Percentiles rank a stretch among this genome's conserved stretches.
phyloP scores from a whole-genome alignment of 2,329 filamentous ascomycete genomes.

The Aschersonia sp. region DNA sequence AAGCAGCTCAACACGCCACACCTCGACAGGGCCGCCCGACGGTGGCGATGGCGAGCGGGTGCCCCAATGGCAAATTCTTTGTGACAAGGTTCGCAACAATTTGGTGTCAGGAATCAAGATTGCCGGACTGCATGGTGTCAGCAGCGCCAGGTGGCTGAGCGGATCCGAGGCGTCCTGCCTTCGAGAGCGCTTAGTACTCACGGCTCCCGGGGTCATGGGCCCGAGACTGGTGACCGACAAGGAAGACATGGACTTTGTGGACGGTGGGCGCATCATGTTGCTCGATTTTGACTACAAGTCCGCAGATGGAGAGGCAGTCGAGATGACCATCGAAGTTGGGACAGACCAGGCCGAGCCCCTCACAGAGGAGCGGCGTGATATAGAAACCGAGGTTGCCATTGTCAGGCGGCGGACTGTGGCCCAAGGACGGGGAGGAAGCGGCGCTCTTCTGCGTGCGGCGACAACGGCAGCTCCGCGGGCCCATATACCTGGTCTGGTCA shows the following conservation, averaged over 20 bases:
- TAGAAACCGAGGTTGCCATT: slow-evolving; percentile 67
- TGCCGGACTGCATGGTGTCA: slow-evolving; percentile 49
- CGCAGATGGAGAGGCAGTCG: slow-evolving; percentile 36
- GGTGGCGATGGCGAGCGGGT: slow-evolving; percentile 22
- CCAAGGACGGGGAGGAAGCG: slow-evolving; percentile 36
- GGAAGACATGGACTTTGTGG: slow-evolving; percentile 60
- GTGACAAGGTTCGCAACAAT: slow-evolving; percentile 54
- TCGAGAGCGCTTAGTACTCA: slow-evolving; percentile 49
- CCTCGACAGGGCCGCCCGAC: slow-evolving; percentile 14
- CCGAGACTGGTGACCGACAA: slow-evolving; percentile 46
- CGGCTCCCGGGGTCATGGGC: slow-evolving; percentile 53
- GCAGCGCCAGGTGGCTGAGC: slow-evolving; percentile 57
- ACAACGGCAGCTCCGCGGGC: slow-evolving; percentile 22
- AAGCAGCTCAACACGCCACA: slow-evolving; percentile 12
- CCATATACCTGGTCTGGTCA: slow-evolving; percentile 13
- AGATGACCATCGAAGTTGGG: slow-evolving; percentile 61
- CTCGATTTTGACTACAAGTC: slow-evolving; percentile 58
- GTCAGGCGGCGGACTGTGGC: slow-evolving; percentile 61
- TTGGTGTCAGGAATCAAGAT: slow-evolving; percentile 55
- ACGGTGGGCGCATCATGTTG: slow-evolving; percentile 58
- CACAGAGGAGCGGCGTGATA: slow-evolving; percentile 57
- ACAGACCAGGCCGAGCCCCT: slow-evolving; percentile 53
- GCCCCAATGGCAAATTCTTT: slow-evolving; percentile 55
- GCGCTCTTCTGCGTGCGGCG: slow-evolving; percentile 32
- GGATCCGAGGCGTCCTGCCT: slow-evolving; percentile 31